Base-by-base conservation (phyloP, 2,329 filamentous ascomycete genomes). In the Delphinella strobiligena region DNA sequence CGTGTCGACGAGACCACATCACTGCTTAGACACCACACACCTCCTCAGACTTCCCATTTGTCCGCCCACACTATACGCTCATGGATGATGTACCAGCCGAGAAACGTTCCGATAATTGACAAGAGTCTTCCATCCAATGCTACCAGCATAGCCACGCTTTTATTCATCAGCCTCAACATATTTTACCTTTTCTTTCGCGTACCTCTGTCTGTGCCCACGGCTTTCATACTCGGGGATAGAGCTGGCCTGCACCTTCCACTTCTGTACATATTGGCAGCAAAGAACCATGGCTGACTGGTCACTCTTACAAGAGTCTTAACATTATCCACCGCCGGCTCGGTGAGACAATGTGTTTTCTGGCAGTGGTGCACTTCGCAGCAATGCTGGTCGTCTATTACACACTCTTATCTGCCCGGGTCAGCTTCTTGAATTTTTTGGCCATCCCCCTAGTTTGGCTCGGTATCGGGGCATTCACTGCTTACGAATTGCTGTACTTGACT, bases 231-330 rank as follows among this genome's bases (percentile, higher is more conserved):
- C 35, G 69, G 72, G 42, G 74, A 79, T 50, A 63, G 74, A 19
- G 66, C 69, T 29, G 73, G 72, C 4, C 61, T 71, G 31, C 51
- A 77, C 2, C 71, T 72, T 47, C 68, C 69, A 3, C 55, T 71
- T 30, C 61, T 81, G 3, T 81, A 82, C 52, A 60, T 81, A 4
- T 62, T 82, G 3, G 69, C 73, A 2, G 77, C 78, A 22, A 82
- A 82, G 54, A 81, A 76, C 43, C 76, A 80, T 48, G 65, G 2
- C 59, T 82, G 14, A 80, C 76, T 0, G 75, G 77, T 3, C 69
- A 71, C 45, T 80, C 75, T 0, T 82, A 82, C 50, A 77, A 81
- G 54, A 68, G 72, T 4, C 61, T 81, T 31, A 80, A 81, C 51
- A 71, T 81, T 34, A 69, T 80, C 40, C 77, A 82, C 52, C 71